phyloP scores from a whole-genome alignment of 495 filamentous ascomycete genomes.

The Aspergillus baeticus region DNA sequence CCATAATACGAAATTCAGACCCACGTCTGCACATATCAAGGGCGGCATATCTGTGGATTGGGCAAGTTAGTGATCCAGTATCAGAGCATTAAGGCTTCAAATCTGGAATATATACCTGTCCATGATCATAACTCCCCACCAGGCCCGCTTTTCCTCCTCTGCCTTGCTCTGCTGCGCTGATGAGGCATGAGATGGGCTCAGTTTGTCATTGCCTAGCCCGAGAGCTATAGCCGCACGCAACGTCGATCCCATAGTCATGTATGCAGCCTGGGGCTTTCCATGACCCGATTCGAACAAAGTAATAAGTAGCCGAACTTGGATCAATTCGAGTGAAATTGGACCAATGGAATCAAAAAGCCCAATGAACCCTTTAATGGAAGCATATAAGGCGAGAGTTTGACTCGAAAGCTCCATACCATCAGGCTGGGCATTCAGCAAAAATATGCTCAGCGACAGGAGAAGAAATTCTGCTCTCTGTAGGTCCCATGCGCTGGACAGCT shows the following conservation, averaged over 20 bases:
- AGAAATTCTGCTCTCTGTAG: neutral
- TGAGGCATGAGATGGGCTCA: neutral
- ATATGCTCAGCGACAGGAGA: neutral
- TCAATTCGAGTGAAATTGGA: neutral
- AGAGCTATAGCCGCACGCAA: constrained; percentile 1
- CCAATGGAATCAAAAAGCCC: neutral
- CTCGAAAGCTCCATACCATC: neutral
- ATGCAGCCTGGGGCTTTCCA: constrained; percentile 1
- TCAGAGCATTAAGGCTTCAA: neutral
- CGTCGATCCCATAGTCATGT: constrained; percentile 1
- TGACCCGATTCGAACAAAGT: constrained; percentile 8
- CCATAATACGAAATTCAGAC: too few species aligned
- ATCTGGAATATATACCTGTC: neutral
- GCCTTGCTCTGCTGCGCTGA: neutral
- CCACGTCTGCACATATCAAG: too few species aligned
- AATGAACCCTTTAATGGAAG: neutral
- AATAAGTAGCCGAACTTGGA: constrained; percentile 1
- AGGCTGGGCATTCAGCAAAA: neutral
- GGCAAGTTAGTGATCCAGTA: neutral
- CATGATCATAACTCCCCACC: constrained; percentile 3
- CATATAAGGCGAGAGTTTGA: neutral
- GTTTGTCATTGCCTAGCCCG: neutral
- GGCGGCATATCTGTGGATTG: neutral
- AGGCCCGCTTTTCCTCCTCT: constrained; percentile 4
- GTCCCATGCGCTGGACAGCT: too few species aligned